Conservation (phyloP, 2,329 filamentous ascomycete genomes). For the Neonectria coccinea region DNA sequence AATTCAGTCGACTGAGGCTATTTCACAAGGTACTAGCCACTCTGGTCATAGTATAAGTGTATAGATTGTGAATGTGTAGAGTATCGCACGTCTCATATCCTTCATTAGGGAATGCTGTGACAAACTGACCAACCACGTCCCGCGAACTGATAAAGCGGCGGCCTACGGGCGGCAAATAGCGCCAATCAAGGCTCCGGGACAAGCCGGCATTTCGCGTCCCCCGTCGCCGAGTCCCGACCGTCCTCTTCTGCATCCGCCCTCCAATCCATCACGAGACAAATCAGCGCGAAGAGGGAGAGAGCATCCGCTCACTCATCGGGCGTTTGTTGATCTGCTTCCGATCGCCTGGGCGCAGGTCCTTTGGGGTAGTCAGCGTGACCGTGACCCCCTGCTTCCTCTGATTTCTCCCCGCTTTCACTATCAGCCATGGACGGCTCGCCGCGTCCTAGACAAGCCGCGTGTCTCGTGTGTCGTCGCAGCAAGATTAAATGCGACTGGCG, state of each 20-base stretch:
- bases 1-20: neutral
- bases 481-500: conserved; percentile 76
- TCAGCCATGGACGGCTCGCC: conserved; percentile 41
- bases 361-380: neutral
- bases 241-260: neutral
- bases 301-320: neutral
- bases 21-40: neutral
- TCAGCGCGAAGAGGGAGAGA: neutral
- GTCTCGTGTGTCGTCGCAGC: conserved; percentile 72
- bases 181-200: conserved; percentile 8
- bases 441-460: conserved; percentile 62
- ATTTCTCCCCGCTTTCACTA: neutral
- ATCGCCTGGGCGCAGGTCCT: neutral
- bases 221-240: neutral
- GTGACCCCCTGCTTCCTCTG: neutral
- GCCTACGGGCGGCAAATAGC: conserved; percentile 1
- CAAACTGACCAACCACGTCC: conserved; percentile 17
- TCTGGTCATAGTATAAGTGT: neutral
- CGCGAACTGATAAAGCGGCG: neutral
- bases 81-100: neutral
- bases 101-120: conserved; percentile 7
- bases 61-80: neutral
- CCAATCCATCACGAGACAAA: neutral
- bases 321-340: neutral
- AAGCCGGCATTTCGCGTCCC: conserved; percentile 19